Percentiles rank a stretch among this genome's conserved stretches.
Evolutionary conservation across 768 basidiomycete genomes (phyloP).

Genomic region (Mycena vitilis): DNA sequence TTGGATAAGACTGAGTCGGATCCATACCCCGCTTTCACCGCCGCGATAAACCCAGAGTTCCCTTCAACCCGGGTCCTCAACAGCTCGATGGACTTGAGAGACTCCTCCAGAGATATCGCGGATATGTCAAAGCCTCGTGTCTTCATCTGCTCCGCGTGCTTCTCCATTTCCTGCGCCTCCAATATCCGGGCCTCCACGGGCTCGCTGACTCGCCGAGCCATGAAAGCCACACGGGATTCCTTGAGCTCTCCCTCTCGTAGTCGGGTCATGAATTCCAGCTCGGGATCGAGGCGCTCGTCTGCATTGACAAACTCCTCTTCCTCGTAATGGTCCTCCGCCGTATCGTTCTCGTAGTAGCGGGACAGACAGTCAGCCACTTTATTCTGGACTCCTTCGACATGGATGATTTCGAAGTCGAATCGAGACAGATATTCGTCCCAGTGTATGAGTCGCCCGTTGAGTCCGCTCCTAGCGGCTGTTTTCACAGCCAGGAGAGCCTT

Average conservation of each 20-base stretch:
- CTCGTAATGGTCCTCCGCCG: neutral
- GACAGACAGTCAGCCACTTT: constrained; percentile 13
- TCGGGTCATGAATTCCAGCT: neutral
- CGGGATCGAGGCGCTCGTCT: constrained; percentile 1
- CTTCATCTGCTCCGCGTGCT: neutral
- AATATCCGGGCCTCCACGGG: neutral
- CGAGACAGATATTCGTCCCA: constrained; percentile 18
- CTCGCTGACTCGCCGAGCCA: neutral
- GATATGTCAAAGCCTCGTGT: neutral
- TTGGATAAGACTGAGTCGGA: neutral
- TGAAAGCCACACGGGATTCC: neutral
- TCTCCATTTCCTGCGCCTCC: constrained; percentile 6
- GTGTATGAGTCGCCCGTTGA: constrained; percentile 1
- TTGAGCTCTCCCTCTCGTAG: neutral
- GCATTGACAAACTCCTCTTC: neutral
- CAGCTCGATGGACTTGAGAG: neutral
- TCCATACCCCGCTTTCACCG: neutral
- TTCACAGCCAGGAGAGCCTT: neutral
- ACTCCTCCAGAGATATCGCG: neutral
- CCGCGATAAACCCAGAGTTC: neutral
- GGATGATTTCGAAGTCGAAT: constrained; percentile 5
- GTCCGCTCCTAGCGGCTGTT: too few species aligned
- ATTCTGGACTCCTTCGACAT: constrained; percentile 3
- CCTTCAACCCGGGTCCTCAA: neutral
- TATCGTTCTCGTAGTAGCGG: constrained; percentile 12